Evolutionary conservation across 2,329 filamentous ascomycete species (phyloP).

Genomic region (Epichloe festucae): DNA sequence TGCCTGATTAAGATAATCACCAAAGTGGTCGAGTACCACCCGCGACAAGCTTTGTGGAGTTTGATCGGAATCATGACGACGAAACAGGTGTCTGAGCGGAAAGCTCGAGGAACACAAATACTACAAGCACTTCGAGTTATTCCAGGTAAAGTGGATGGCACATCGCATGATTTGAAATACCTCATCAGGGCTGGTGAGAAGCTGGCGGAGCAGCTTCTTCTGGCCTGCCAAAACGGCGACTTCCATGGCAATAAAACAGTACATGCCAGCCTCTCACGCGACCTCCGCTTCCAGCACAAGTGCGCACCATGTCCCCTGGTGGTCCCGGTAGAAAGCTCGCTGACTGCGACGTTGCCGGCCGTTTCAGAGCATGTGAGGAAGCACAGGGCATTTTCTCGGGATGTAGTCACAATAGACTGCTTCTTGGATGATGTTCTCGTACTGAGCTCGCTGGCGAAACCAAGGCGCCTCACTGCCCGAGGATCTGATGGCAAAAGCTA

Average conservation of each 20-base stretch:
- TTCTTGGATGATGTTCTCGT: constrained; percentile 86
- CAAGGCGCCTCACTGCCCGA: constrained; percentile 74
- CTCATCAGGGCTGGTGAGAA: constrained; percentile 70
- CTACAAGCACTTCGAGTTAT: constrained; percentile 34
- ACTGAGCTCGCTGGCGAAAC: constrained; percentile 81
- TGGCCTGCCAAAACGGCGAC: constrained; percentile 63
- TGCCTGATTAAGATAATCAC: constrained; percentile 67
- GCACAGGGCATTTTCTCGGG: constrained; percentile 77
- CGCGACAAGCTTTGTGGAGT: constrained; percentile 85
- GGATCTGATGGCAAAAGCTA: constrained; percentile 84
- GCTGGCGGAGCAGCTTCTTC: constrained; percentile 68
- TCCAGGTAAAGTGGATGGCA: constrained; percentile 38
- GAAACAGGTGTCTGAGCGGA: constrained; percentile 54
- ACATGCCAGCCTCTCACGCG: constrained; percentile 58
- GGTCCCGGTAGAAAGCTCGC: constrained; percentile 73
- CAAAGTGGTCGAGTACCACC: constrained; percentile 76
- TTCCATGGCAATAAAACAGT: constrained; percentile 57
- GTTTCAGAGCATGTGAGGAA: constrained; percentile 58
- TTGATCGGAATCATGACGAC: constrained; percentile 79
- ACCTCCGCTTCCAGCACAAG: constrained; percentile 76
- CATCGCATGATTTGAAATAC: constrained; percentile 48
- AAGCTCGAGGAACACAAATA: constrained; percentile 37
- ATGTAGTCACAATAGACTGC: constrained; percentile 67
- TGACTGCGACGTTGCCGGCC: constrained; percentile 70
- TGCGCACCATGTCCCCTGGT: constrained; percentile 73